Conservation (phyloP, 1,139 yeast species). For the Yamadazyma diddensiae region DNA sequence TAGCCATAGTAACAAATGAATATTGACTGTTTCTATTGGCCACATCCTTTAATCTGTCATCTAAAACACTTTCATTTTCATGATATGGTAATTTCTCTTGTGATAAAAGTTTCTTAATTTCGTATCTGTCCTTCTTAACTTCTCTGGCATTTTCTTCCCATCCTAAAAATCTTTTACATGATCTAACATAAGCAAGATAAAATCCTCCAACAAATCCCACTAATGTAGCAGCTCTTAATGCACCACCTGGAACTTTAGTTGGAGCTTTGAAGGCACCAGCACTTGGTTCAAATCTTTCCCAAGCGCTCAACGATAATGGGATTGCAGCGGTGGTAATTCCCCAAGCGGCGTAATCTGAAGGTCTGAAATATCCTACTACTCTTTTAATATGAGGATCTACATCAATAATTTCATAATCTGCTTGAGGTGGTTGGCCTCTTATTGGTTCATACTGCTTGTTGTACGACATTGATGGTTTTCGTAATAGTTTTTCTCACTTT, state of each 20-base stretch:
- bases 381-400: slow-evolving; percentile 74
- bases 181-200: slow-evolving; percentile 60
- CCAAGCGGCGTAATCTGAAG: slow-evolving; percentile 64
- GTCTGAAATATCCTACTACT: slow-evolving; percentile 71
- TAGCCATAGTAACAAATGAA: slow-evolving; percentile 58
- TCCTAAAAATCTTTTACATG: slow-evolving; percentile 76
- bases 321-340: slow-evolving; percentile 62
- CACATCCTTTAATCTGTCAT: slow-evolving; percentile 70
- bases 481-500: slow-evolving; percentile 27
- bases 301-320: slow-evolving; percentile 58
- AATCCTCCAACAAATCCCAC: slow-evolving; percentile 74
- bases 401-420: slow-evolving; percentile 61
- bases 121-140: slow-evolving; percentile 70
- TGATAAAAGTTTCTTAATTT: slow-evolving; percentile 65
- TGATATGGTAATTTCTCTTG: slow-evolving; percentile 66
- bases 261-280: slow-evolving; percentile 59
- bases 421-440: slow-evolving; percentile 41
- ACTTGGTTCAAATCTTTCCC: slow-evolving; percentile 64
- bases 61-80: slow-evolving; percentile 56
- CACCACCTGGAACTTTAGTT: slow-evolving; percentile 50
- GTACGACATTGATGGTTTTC: slow-evolving; percentile 35
- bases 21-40: slow-evolving; percentile 80
- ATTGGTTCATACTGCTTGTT: slow-evolving; percentile 40
- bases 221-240: slow-evolving; percentile 57
- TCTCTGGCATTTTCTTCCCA: slow-evolving; percentile 72